Evolutionary conservation across 2,329 filamentous ascomycete genomes (phyloP), one percentile per base, ranked within the genome.

Genomic region (Epichloe typhina): DNA sequence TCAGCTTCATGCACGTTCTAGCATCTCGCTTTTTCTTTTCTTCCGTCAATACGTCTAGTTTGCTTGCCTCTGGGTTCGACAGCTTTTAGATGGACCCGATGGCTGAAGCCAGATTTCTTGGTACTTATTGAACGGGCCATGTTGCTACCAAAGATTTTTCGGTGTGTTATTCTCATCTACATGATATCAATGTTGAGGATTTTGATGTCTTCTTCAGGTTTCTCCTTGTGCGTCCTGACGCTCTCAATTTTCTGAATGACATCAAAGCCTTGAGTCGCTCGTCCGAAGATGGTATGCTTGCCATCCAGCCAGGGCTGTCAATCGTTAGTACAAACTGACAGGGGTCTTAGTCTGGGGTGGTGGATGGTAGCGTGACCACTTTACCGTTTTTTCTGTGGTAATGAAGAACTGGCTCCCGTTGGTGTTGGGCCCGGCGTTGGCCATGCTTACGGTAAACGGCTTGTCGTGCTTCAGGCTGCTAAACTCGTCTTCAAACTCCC

Each of bases 321-420:
- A 48, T 48, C 33, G 45, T 52, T 37, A 52, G 52, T 21, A 41
- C 35, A 47, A 47, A 51, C 46, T 35, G 46, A 53, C 46, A 49
- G 26, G 49, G 49, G 52, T 46, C 42, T 42, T 40, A 31, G 46
- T 41, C 19, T 35, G 23, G 23, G 37, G 43, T 50, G 31, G 38
- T 46, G 46, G 31, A 21, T 45, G 6, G 17, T 2, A 47, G 13
- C 7, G 53, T 44, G 38, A 39, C 35, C 44, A 75, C 81, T 71
- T 71, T 72, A 85, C 83, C 57, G 93, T 89, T 71, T 95, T 95
- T 68, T 96, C 94, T 0, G 91, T 96, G 0, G 93, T 98, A 58
- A 98, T 95, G 62, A 98, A 98, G 66, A 98, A 98, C 66, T 98
- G 93, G 62, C 86, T 93, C 13, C 86, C 93, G 64, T 98, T 98